A percentile compares a stretch with the other conserved stretches of the same genome.
Evolutionary conservation across 352 stramenopile genomes (phyloP).

Genomic region (Elongisporangium anandrum): DNA sequence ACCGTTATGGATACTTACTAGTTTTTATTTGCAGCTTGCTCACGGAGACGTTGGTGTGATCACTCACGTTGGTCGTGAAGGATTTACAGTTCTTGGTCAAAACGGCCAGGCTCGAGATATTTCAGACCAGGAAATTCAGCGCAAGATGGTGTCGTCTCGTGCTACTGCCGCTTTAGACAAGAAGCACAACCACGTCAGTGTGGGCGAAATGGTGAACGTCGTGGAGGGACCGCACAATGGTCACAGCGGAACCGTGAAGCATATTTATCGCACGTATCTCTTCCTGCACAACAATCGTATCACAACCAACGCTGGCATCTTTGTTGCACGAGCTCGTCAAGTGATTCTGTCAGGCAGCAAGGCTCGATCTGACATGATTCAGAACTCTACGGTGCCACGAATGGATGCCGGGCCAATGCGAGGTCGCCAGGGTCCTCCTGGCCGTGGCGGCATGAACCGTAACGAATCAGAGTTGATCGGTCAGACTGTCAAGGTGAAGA

Average conservation of each 20-base stretch:
- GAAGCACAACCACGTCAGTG: constrained; percentile 87
- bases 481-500: constrained; percentile 90
- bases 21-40: constrained; percentile 33
- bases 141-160: constrained; percentile 82
- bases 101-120: constrained; percentile 81
- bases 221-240: constrained; percentile 78
- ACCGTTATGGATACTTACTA: constrained; percentile 3
- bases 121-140: constrained; percentile 87
- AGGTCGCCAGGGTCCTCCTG: constrained; percentile 23
- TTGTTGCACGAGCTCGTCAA: constrained; percentile 78
- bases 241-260: constrained; percentile 88
- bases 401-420: constrained; percentile 42
- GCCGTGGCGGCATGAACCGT: constrained; percentile 22
- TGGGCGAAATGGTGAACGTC: constrained; percentile 89
- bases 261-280: constrained; percentile 87
- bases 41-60: constrained; percentile 89
- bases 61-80: constrained; percentile 85
- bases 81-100: constrained; percentile 85
- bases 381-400: constrained; percentile 72
- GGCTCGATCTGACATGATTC: constrained; percentile 81
- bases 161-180: constrained; percentile 82
- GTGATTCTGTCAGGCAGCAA: constrained; percentile 86
- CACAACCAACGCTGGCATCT: constrained; percentile 86
- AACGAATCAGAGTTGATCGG: constrained; percentile 80
- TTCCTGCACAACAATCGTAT: constrained; percentile 91